Percentiles rank a stretch among this genome's conserved stretches.
Conservation (phyloP, 2,329 filamentous ascomycete genomes). For the Laburnicola sp. region DNA sequence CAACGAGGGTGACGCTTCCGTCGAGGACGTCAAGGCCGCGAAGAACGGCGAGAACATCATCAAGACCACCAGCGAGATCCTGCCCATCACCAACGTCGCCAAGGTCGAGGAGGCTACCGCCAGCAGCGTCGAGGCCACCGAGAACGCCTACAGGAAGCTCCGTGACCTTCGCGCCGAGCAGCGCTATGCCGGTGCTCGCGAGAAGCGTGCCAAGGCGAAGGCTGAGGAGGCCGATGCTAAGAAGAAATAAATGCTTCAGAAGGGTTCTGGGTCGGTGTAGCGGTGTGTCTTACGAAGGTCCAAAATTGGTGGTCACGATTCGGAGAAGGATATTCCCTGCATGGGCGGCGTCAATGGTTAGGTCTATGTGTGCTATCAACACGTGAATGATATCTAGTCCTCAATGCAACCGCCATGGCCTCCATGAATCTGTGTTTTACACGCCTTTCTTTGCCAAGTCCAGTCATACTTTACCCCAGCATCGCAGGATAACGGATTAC, state of each 20-base stretch:
- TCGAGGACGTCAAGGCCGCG: slow-evolving; percentile 77
- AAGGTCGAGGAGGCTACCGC: slow-evolving; percentile 83
- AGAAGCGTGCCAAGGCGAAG: slow-evolving; percentile 91
- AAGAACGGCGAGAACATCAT: slow-evolving; percentile 57
- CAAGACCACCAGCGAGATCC: slow-evolving; percentile 58
- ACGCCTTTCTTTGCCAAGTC: too few species aligned
- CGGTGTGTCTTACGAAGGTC: slow-evolving; percentile 34
- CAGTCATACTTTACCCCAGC: too few species aligned
- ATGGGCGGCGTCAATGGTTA: slow-evolving; percentile 46
- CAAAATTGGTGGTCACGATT: slow-evolving; percentile 38
- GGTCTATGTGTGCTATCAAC: slow-evolving; percentile 36
- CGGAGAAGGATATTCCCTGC: slow-evolving; percentile 38
- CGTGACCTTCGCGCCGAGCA: slow-evolving; percentile 82
- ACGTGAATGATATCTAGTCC: slow-evolving; percentile 46
- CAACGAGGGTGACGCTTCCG: slow-evolving; percentile 88
- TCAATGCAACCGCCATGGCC: slow-evolving; percentile 38
- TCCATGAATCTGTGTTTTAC: slow-evolving; percentile 15
- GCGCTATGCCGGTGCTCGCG: slow-evolving; percentile 78
- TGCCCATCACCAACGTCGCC: slow-evolving; percentile 72
- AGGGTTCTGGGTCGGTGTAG: slow-evolving; percentile 24
- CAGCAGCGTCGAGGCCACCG: slow-evolving; percentile 69
- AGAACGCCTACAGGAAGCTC: slow-evolving; percentile 84
- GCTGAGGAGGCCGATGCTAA: slow-evolving; percentile 74
- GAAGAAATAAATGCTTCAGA: slow-evolving; percentile 71
- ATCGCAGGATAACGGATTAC: too few species aligned